Conservation (phyloP, 2,329 filamentous ascomycete genomes). For the Dothideomycetes sp. region DNA sequence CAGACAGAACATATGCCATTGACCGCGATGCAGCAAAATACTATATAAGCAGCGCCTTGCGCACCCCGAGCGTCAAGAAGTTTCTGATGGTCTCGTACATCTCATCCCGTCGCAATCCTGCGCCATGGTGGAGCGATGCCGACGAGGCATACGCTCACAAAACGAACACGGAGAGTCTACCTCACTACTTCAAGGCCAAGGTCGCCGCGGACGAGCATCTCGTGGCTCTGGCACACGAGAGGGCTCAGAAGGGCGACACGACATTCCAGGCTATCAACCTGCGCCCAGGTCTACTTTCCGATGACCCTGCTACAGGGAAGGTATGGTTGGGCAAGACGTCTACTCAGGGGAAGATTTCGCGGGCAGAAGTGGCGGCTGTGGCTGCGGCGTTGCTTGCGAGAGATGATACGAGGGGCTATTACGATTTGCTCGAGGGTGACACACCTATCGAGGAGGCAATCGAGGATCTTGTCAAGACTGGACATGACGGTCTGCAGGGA, state of each 20-base stretch:
- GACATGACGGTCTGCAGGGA: conserved; percentile 36
- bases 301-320: conserved; percentile 33
- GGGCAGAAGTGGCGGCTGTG: conserved; percentile 42
- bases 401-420: conserved; percentile 39
- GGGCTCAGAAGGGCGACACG: conserved; percentile 9
- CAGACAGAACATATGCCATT: conserved; percentile 38
- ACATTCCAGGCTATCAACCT: conserved; percentile 40
- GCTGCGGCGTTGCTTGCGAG: conserved; percentile 38
- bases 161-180: conserved; percentile 37
- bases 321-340: conserved; percentile 38
- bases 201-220: conserved; percentile 46
- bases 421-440: conserved; percentile 42
- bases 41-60: conserved; percentile 39
- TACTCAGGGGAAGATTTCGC: conserved; percentile 29
- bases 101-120: conserved; percentile 35
- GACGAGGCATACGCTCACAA: conserved; percentile 35
- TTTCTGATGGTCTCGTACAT: conserved; percentile 46
- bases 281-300: conserved; percentile 38
- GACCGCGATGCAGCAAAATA: conserved; percentile 44
- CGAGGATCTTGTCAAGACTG: conserved; percentile 31
- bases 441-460: conserved; percentile 36
- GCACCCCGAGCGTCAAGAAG: conserved; percentile 35
- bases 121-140: conserved; percentile 40
- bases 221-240: conserved; percentile 30
- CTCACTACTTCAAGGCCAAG: conserved; percentile 43